These are phyloP conservation scores for Pseudogymnoascus sp. DNA, from an alignment of 2,329 filamentous ascomycete species.

Conservation along the genomic window DNA sequence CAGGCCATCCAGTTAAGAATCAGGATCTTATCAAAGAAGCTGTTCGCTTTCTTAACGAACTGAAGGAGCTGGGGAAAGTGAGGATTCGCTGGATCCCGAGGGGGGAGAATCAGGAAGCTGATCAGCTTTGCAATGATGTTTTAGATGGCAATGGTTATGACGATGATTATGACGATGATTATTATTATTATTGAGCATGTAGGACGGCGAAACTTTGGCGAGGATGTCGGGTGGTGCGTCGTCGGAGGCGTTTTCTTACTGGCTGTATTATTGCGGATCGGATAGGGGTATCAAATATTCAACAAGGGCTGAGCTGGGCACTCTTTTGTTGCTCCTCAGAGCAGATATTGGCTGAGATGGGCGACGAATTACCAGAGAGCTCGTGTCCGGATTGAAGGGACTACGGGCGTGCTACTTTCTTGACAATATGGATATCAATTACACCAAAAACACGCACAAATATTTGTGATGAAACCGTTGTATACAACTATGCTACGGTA, in stretches of 20 bases:
- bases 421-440: neutral
- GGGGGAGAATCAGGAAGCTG: slow-evolving; percentile 26
- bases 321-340: neutral
- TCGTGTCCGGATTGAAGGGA: neutral
- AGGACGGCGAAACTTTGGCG: neutral
- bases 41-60: slow-evolving; percentile 19
- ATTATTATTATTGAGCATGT: neutral
- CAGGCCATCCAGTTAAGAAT: slow-evolving; percentile 27
- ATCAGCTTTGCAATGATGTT: slow-evolving; percentile 25
- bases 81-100: slow-evolving; percentile 29
- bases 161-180: neutral
- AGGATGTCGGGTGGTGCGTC: neutral
- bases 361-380: neutral
- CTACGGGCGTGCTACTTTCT: neutral
- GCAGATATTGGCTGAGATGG: neutral
- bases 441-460: neutral
- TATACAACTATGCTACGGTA: neutral
- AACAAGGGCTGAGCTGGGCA: neutral
- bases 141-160: slow-evolving; percentile 21
- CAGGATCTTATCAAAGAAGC: slow-evolving; percentile 29
- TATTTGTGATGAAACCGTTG: neutral
- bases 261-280: neutral
- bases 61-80: slow-evolving; percentile 25
- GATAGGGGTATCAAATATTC: neutral
- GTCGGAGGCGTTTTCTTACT: neutral